These are phyloP conservation scores for Massospora cicadina DNA, from an alignment of 371 early-diverging fungal species.

Conservation along the genomic window DNA sequence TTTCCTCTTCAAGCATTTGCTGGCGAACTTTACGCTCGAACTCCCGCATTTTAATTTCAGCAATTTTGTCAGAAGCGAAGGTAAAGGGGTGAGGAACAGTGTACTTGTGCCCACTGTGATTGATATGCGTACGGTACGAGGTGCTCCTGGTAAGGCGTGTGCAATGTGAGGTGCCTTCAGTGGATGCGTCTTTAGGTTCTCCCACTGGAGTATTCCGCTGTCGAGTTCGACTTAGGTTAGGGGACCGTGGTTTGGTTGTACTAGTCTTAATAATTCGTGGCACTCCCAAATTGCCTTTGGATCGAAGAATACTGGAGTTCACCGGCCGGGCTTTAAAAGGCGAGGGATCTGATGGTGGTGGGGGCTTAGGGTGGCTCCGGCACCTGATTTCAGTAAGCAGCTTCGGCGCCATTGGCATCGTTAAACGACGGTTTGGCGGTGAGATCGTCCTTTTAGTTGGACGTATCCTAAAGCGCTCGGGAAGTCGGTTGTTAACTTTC, in stretches of 20 bases:
- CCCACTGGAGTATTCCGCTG: neutral
- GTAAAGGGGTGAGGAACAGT: constrained; percentile 1
- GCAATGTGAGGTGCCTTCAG: neutral
- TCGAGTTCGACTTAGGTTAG: neutral
- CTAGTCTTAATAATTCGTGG: neutral
- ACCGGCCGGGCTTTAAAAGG: neutral
- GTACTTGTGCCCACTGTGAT: neutral
- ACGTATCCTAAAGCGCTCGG: neutral
- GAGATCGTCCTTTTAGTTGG: neutral
- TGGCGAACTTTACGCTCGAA: neutral
- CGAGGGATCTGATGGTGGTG: neutral
- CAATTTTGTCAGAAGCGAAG: neutral
- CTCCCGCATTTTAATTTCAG: neutral
- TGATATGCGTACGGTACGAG: neutral
- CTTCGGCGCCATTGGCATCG: neutral
- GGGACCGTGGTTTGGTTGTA: neutral
- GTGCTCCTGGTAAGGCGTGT: neutral
- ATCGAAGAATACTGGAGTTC: neutral
- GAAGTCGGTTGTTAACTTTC: neutral
- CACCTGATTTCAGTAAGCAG: neutral
- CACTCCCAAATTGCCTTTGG: neutral
- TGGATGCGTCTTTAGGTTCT: neutral
- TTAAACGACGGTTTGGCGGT: neutral
- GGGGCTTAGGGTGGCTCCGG: neutral
- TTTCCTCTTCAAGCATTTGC: constrained; percentile 1